phyloP scores from a whole-genome alignment of 768 basidiomycete species.

The Lactarius hatsudake region DNA sequence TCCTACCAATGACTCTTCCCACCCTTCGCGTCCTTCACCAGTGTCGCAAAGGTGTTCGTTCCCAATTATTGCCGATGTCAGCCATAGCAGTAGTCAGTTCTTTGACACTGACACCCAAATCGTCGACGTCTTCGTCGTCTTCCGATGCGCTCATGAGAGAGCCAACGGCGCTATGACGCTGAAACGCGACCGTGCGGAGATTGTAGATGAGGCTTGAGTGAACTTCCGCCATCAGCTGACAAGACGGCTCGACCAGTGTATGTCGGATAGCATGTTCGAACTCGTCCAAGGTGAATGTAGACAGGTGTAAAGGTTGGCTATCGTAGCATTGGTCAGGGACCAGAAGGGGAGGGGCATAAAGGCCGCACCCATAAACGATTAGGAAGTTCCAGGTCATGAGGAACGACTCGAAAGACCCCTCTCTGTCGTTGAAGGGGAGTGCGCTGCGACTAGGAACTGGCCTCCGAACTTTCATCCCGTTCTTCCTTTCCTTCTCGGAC shows the following conservation, averaged over 20 bases:
- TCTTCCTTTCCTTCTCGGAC: conserved; percentile 79
- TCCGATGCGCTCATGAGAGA: conserved; percentile 51
- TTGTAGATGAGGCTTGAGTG: conserved; percentile 89
- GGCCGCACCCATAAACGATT: conserved; percentile 79
- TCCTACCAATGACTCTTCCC: conserved; percentile 90
- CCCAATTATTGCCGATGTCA: conserved; percentile 85
- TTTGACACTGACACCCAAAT: conserved; percentile 59
- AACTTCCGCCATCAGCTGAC: conserved; percentile 78
- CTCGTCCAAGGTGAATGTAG: conserved; percentile 89
- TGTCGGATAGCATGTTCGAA: conserved; percentile 87
- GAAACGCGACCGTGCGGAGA: conserved; percentile 76
- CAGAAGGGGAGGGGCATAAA: neutral
- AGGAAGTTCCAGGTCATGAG: conserved; percentile 94
- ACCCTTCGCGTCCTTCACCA: conserved; percentile 76
- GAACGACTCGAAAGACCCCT: conserved; percentile 75
- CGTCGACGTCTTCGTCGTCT: conserved; percentile 44
- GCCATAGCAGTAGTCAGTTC: conserved; percentile 66
- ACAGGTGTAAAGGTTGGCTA: conserved; percentile 80
- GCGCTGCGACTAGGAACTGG: conserved; percentile 60
- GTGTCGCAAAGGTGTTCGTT: conserved; percentile 68
- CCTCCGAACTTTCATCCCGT: conserved; percentile 64
- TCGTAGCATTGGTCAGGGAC: neutral
- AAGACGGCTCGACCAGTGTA: conserved; percentile 61
- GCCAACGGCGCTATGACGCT: conserved; percentile 70
- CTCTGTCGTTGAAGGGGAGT: conserved; percentile 66